Base-by-base conservation (phyloP, 2,329 filamentous ascomycete species). In the Stemphylium vesicarium region DNA sequence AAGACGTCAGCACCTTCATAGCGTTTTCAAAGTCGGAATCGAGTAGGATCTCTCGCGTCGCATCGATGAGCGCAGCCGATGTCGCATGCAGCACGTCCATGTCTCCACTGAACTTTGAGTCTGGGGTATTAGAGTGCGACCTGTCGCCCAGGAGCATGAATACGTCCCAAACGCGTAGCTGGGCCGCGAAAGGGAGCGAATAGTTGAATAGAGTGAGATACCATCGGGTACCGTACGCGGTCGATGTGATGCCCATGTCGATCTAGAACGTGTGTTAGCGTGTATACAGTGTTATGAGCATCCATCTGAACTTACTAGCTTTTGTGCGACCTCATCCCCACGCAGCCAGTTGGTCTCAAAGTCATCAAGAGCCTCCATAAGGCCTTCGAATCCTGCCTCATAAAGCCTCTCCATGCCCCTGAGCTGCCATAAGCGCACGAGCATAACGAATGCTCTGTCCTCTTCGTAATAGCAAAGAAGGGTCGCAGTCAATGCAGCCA, bases 201-300 rank as follows among this genome's bases (percentile, higher is more conserved):
- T 98, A 89, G 77, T 98, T 98, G 83, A 99, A 99, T 8, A 99
- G 82, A 2, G 95, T 99, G 46, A 99, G 82, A 73, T 99, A 99
- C 95, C 95, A 99, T 47, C 93, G 84, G 4, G 94, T 98, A 29
- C 93, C 95, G 72, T 97, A 99, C n/a, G 93, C 88, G 2, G 92
- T 96, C 15, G 91, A 87, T 37, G 91, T 87, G 64, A 99, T 95
- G 59, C 84, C 83, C 26, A 97, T 83, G 57, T 93, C 89, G 42
- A 83, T 84, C 89, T 92, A 54, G 38, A 32, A 45, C 11, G 50
- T 39, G 42, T 16, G 24, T 73, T 54, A 74, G 68, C 60, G 48
- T 46, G 32, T 20, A 33, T 18, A 42, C 46, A 37, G 40, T 41
- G 16, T 38, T 35, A 15, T 20, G 33, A 36, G 13, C 36, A 13